These are phyloP conservation scores for Trametes cubensis DNA, from an alignment of 768 basidiomycete genomes.

Conservation along the genomic window DNA sequence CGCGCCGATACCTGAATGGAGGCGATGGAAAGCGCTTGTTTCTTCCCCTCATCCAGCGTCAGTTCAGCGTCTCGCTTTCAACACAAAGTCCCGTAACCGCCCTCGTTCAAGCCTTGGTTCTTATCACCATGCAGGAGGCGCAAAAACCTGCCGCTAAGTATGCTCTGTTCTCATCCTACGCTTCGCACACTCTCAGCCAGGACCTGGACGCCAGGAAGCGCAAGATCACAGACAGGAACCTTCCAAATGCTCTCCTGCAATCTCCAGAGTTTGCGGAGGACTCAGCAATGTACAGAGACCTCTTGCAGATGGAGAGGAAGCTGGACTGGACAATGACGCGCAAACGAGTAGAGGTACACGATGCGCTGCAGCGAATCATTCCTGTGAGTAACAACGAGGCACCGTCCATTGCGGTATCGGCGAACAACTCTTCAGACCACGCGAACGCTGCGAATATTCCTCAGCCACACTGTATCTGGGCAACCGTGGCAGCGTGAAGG, in stretches of 20 bases:
- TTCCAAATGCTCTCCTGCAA: slow-evolving; percentile 77
- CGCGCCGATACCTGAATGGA: not conserved
- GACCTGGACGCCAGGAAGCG: slow-evolving; percentile 54
- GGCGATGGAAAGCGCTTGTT: slow-evolving; percentile 7
- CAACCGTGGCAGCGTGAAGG: slow-evolving; percentile 79
- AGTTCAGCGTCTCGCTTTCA: slow-evolving; percentile 10
- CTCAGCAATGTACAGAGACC: slow-evolving; percentile 82
- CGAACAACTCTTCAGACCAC: slow-evolving; percentile 55
- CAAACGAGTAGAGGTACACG: slow-evolving; percentile 89
- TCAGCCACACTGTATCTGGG: slow-evolving; percentile 85
- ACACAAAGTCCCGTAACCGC: slow-evolving; percentile 16
- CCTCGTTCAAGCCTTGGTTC: slow-evolving; percentile 4
- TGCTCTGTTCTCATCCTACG: slow-evolving; percentile 19
- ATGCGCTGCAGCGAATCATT: slow-evolving; percentile 75
- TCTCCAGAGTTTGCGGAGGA: slow-evolving; percentile 78
- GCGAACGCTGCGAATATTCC: slow-evolving; percentile 80
- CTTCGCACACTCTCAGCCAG: slow-evolving; percentile 13
- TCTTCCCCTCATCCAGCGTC: slow-evolving; percentile 14
- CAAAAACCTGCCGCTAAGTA: slow-evolving; percentile 30
- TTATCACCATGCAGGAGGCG: slow-evolving; percentile 24
- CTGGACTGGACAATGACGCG: slow-evolving; percentile 94
- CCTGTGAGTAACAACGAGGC: slow-evolving; percentile 48
- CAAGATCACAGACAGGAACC: slow-evolving; percentile 76
- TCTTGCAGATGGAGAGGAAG: slow-evolving; percentile 87
- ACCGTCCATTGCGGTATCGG: slow-evolving; percentile 5